Evolutionary conservation across 2,329 filamentous ascomycete genomes (phyloP).

Genomic region (Xylogone sp.): DNA sequence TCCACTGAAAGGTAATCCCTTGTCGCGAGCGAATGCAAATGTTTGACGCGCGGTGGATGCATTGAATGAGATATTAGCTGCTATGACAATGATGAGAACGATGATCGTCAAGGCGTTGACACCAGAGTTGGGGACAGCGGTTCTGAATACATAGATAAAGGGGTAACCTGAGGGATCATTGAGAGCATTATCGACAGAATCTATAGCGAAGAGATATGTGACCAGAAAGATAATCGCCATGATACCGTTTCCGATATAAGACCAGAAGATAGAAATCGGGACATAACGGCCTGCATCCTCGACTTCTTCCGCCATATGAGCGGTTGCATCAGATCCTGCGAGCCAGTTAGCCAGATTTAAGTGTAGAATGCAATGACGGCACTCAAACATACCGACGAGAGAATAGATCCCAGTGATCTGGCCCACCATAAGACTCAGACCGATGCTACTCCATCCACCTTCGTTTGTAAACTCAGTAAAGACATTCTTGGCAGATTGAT

Average conservation of each 20-base stretch:
- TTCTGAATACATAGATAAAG: conserved; percentile 47
- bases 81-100: conserved; percentile 33
- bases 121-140: conserved; percentile 38
- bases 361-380: background rate
- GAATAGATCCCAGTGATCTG: conserved; percentile 30
- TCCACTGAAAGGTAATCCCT: conserved; percentile 33
- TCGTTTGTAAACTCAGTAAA: conserved; percentile 28
- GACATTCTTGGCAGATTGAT: conserved; percentile 16
- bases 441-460: conserved; percentile 27
- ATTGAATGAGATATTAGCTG: conserved; percentile 32
- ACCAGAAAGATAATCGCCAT: conserved; percentile 35
- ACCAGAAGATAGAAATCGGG: conserved; percentile 40
- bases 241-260: conserved; percentile 39
- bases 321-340: conserved; percentile 15
- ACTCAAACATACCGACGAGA: conserved; percentile 8
- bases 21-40: conserved; percentile 39
- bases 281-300: conserved; percentile 39
- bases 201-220: conserved; percentile 28
- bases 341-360: conserved; percentile 1
- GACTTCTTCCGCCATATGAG: conserved; percentile 42
- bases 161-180: conserved; percentile 38
- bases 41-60: conserved; percentile 29
- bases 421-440: conserved; percentile 32
- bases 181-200: conserved; percentile 30
- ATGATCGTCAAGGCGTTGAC: conserved; percentile 4